phyloP scores from a whole-genome alignment of 768 basidiomycete species.

The Leccinum ochraceum region DNA sequence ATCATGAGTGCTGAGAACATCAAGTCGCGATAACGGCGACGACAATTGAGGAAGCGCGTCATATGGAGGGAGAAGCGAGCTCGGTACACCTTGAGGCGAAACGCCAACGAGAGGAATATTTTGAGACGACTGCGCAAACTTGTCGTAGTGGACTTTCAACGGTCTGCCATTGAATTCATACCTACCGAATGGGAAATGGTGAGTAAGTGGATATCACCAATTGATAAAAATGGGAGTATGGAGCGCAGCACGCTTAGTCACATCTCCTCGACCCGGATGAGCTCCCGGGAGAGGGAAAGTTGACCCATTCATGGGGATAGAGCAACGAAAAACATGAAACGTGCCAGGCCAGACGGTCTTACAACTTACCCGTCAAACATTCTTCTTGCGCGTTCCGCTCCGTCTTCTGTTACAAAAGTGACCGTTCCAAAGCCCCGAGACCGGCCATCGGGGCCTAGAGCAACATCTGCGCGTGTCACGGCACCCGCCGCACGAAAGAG shows the following conservation, averaged over 20 bases:
- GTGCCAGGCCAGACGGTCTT: background rate
- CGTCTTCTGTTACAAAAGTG: slow-evolving; percentile 76
- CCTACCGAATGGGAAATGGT: slow-evolving; percentile 39
- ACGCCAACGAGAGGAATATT: slow-evolving; percentile 26
- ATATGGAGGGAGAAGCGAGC: slow-evolving; percentile 19
- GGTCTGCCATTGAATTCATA: slow-evolving; percentile 86
- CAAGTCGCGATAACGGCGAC: slow-evolving; percentile 24
- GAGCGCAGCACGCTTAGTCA: background rate
- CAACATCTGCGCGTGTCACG: slow-evolving; percentile 89
- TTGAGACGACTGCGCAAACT: slow-evolving; percentile 53
- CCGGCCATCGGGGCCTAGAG: slow-evolving; percentile 83
- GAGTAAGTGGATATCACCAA: slow-evolving; percentile 9
- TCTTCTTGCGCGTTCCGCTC: slow-evolving; percentile 80
- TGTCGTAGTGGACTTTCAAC: slow-evolving; percentile 92
- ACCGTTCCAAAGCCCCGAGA: slow-evolving; percentile 95
- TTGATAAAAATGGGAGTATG: background rate
- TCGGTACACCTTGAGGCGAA: slow-evolving; percentile 18
- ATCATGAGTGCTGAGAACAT: slow-evolving; percentile 28
- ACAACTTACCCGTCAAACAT: slow-evolving; percentile 86
- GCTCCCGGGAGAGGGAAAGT: no score
- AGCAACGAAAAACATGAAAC: background rate
- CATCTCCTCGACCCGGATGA: background rate
- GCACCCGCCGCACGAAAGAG: slow-evolving; percentile 90
- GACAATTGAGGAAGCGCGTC: slow-evolving; percentile 27
- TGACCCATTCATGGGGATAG: background rate